phyloP scores from a whole-genome alignment of 257 asterid species.

The Capsicum pubescens region DNA sequence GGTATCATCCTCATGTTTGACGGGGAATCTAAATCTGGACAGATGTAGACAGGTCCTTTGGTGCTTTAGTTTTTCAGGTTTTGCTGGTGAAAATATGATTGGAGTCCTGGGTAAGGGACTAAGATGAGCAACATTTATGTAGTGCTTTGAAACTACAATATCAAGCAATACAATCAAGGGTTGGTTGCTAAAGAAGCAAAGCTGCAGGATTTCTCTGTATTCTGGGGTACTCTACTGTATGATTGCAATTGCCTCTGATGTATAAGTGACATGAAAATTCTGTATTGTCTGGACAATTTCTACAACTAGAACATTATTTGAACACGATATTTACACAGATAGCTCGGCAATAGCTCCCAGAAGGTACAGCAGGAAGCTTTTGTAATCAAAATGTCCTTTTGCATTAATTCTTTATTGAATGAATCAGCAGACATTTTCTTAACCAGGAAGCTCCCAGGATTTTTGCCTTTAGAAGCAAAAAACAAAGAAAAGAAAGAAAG shows the following conservation, averaged over 20 bases:
- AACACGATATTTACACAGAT: neutral
- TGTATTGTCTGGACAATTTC: neutral
- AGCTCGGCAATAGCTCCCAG: neutral
- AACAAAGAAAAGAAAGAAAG: neutral
- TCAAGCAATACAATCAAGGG: neutral
- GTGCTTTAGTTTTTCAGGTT: neutral
- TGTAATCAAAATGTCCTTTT: neutral
- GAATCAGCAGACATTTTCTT: neutral
- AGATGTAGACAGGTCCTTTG: neutral
- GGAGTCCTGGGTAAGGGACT: slow-evolving; percentile 1
- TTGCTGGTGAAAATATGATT: neutral
- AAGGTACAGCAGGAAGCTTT: neutral
- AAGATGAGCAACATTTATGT: neutral
- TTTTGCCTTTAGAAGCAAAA: slow-evolving; percentile 7
- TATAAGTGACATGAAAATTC: neutral
- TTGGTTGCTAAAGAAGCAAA: neutral
- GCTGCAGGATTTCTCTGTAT: slow-evolving; percentile 3
- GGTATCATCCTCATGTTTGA: neutral
- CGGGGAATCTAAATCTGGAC: slow-evolving; percentile 17
- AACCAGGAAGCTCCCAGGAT: neutral
- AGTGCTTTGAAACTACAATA: neutral
- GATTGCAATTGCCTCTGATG: neutral
- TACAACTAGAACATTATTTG: neutral
- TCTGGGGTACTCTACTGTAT: neutral
- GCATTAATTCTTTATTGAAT: neutral